Percentiles rank a stretch among this genome's conserved stretches.
Evolutionary conservation across 805 yeast genomes (phyloP).

Genomic region (Lachancea waltii): DNA sequence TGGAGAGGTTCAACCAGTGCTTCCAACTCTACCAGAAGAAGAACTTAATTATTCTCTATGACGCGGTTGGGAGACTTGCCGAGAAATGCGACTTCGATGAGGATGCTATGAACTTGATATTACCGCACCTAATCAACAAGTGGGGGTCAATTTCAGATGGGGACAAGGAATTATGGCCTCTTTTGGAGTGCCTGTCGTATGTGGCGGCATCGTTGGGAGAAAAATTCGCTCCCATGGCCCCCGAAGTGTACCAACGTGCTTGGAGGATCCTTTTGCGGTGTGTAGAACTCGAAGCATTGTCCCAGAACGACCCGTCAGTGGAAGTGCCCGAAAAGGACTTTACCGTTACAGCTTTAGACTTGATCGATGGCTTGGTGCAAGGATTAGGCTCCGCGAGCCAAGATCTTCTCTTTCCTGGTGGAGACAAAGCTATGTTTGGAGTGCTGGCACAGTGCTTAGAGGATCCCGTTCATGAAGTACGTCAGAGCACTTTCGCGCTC

Average conservation of each 20-base stretch:
- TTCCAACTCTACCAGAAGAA: constrained; percentile 74
- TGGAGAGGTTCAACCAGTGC: constrained; percentile 66
- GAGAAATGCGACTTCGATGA: constrained; percentile 60
- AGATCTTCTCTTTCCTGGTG: constrained; percentile 34
- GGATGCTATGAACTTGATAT: constrained; percentile 49
- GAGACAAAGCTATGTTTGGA: constrained; percentile 44
- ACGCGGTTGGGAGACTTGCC: constrained; percentile 83
- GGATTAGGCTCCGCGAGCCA: constrained; percentile 66
- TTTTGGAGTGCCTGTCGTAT: constrained; percentile 86
- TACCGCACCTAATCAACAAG: constrained; percentile 76
- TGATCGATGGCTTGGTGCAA: constrained; percentile 88
- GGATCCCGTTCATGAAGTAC: constrained; percentile 77
- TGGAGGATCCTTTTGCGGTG: constrained; percentile 60
- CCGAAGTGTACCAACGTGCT: constrained; percentile 78
- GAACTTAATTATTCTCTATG: constrained; percentile 76
- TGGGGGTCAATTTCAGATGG: constrained; percentile 74
- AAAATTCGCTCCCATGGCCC: constrained; percentile 80
- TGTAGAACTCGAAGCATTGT: constrained; percentile 57
- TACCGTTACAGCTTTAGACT: constrained; percentile 79
- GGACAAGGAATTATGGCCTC: constrained; percentile 84
- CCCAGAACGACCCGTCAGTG: constrained; percentile 57
- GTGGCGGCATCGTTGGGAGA: constrained; percentile 85
- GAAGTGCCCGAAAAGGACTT: constrained; percentile 86
- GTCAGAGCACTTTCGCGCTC: constrained; percentile 86
- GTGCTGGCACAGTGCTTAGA: constrained; percentile 63